Base-by-base conservation (phyloP, 2,329 filamentous ascomycete genomes). In the Alternaria sp. region DNA sequence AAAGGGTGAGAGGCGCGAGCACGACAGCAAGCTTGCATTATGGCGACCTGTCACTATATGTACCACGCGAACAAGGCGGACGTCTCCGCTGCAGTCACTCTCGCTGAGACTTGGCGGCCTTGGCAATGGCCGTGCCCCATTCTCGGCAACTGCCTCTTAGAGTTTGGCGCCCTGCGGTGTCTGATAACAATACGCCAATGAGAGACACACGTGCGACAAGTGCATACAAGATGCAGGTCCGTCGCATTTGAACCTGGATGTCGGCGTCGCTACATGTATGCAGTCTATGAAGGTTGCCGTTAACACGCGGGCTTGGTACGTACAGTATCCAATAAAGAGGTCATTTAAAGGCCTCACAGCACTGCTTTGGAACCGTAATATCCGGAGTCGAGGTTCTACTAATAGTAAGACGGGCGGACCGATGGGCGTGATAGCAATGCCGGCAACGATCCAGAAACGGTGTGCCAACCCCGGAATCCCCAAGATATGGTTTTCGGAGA, bases 181-280 rank as follows among this genome's bases (percentile, higher is more conserved):
- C 61, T 67, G 72, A 74, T 74, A 74, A 67, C 65, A 64, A 59
- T 32, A 55, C 58, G 22, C 73, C 71, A 74, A 69, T 74, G 63
- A 71, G 51, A 48, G 14, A n/a, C 55, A 66, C 73, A 75, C 72
- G 73, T 75, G 73, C 62, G 50, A 46, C 48, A 16, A 49, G 34
- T 40, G 60, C 57, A 54, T 54, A 36, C 32, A 60, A 50, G 45
- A 49, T 59, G 57, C 59, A 64, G 57, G 46, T 32, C 32, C 48
- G 52, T 28, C 38, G 46, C 28, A 14, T 14, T 41, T 32, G 45
- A 58, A 62, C 67, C 70, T 67, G 67, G 65, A 63, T 56, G 22
- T 50, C 61, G 62, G 64, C 48, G 54, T 54, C 55, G 50, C 45
- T 22, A 32, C 38, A 27, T 46, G 30, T 22, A 54, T 45, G 46